Evolutionary conservation across 805 yeast species (phyloP), one percentile per base, ranked within the genome.

Genomic region (Pichia phayaonensis): DNA sequence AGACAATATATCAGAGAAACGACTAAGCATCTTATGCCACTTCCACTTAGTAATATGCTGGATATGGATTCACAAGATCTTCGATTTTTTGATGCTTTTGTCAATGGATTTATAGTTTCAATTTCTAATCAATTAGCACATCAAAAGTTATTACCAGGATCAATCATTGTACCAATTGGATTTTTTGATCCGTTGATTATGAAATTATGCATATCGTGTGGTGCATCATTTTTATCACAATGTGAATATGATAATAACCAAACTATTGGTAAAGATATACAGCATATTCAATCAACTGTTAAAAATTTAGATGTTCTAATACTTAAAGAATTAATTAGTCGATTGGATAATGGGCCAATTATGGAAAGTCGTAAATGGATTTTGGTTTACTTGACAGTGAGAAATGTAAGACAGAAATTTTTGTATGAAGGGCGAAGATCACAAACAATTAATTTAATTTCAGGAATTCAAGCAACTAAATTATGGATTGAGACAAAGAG

Each of bases 101-200:
- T 68, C 4, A 65, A 68, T 44, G 72, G 72, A 2, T 74, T 72
- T 55, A 65, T 74, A 52, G 68, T 68, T 5, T 59, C 72, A 3
- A 61, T 72, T 15, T 70, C 73, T 0, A 73, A 76, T 3, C 75
- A 72, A 50, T 57, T 66, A 42, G 68, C 76, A 0, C 75, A 72
- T 54, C 68, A 70, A 2, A 57, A 61, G n/a, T 57, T 73, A 12
- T 69, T 73, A 16, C 72, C 76, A 0, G 66, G 65, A 1, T 67
- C 72, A 0, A 66, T 73, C 1, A 71, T 72, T 53, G 56, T 73
- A 1, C 73, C 75, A 1, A 63, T 63, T 16, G 67, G 70, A 13
- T 50, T 62, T 11, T 38, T 45, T 12, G 70, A 69, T 42, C 53
- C 58, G 2, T 54, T 67, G 6, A 53, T 72, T 46, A 58, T 61